phyloP scores from a whole-genome alignment of 2,329 filamentous ascomycete genomes.

The Neofusicoccum ribis region DNA sequence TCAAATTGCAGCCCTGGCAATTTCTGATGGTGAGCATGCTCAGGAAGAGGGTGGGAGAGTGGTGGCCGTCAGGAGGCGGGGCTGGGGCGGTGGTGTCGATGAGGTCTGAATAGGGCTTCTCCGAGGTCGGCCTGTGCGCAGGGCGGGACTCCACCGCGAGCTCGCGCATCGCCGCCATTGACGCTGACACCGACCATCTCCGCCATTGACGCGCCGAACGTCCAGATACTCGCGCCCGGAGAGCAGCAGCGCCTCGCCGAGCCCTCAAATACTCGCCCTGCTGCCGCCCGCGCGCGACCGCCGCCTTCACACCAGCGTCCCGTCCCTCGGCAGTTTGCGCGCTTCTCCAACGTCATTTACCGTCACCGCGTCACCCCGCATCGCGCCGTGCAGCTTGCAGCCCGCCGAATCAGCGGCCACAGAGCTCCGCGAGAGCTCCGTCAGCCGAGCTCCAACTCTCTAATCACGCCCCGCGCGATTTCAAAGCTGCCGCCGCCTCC shows the following conservation, averaged over 20 bases:
- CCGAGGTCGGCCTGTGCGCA: neutral
- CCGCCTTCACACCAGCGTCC: neutral
- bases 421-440: neutral
- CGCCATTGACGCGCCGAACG: constrained; percentile 17
- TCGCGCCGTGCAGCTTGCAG: neutral
- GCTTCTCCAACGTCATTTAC: neutral
- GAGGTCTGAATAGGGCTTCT: neutral
- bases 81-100: too few species aligned
- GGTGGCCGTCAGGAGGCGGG: neutral
- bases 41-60: neutral
- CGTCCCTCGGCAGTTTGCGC: neutral
- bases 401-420: neutral
- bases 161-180: constrained; percentile 17
- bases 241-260: neutral
- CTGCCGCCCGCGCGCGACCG: neutral
- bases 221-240: neutral
- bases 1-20: too few species aligned
- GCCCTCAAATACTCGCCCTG: neutral
- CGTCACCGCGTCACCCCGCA: constrained; percentile 15
- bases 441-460: neutral
- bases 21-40: too few species aligned
- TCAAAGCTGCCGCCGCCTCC: neutral
- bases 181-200: constrained; percentile 17
- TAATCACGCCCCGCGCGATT: neutral
- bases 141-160: neutral